Evolutionary conservation across 345 rosid species (phyloP).

Genomic region (Lumnitzera littorea): DNA sequence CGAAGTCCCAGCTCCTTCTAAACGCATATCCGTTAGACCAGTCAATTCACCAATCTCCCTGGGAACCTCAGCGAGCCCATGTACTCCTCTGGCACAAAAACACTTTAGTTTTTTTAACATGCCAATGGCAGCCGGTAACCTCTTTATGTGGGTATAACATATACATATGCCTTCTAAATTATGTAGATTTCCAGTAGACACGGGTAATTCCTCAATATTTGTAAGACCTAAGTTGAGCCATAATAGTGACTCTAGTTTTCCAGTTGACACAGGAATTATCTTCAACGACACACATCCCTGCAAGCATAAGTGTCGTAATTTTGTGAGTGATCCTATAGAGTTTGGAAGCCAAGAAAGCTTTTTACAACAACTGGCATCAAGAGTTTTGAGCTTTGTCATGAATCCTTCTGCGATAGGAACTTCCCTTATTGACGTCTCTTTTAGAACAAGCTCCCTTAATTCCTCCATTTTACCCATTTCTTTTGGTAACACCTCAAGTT

Average conservation of each 20-base stretch:
- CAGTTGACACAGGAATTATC: background rate
- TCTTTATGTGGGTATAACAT: background rate
- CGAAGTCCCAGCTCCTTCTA: too few relatives aligned
- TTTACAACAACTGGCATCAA: background rate
- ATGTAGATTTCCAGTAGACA: background rate
- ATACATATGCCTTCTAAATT: background rate
- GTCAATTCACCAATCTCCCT: too few relatives aligned
- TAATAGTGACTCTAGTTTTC: too few relatives aligned
- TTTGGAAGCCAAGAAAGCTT: background rate
- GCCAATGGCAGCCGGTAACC: background rate
- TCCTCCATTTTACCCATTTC: background rate
- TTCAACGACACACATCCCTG: too few relatives aligned
- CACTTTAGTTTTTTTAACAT: too few relatives aligned
- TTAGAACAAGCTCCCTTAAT: background rate
- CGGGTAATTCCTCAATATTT: background rate
- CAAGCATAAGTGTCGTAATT: background rate
- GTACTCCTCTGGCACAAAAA: too few relatives aligned
- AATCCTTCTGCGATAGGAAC: background rate
- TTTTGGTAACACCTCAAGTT: fast-evolving
- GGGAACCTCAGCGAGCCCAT: too few relatives aligned
- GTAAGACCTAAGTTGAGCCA: background rate
- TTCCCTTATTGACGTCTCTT: too few relatives aligned
- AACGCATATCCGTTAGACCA: too few relatives aligned
- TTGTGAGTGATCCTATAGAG: background rate
- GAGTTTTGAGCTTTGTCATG: background rate